phyloP scores from a whole-genome alignment of 2,329 filamentous ascomycete genomes.

The Pyrenochaeta sp. region DNA sequence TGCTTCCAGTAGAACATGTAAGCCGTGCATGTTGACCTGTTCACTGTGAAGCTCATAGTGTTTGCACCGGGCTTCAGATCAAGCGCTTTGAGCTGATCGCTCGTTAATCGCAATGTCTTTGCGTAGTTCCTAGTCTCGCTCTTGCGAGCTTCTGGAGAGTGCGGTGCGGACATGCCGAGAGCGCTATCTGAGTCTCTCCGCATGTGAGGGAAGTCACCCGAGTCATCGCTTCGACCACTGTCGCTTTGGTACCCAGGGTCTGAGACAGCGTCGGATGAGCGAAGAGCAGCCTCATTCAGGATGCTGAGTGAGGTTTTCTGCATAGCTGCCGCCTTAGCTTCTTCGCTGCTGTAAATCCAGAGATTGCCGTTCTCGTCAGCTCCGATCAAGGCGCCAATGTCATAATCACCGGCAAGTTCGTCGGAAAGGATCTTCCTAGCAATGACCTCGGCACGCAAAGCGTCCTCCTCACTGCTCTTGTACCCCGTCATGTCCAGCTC shows the following conservation, averaged over 20 bases:
- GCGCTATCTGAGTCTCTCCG: constrained; percentile 76
- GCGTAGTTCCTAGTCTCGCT: constrained; percentile 89
- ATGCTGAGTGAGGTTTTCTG: constrained; percentile 65
- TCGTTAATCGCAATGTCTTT: constrained; percentile 93
- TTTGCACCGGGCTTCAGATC: constrained; percentile 87
- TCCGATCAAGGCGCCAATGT: constrained; percentile 93
- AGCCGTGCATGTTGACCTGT: constrained; percentile 88
- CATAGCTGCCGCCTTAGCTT: constrained; percentile 89
- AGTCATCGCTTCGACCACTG: constrained; percentile 69
- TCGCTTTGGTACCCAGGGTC: constrained; percentile 97
- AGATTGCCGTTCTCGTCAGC: constrained; percentile 95
- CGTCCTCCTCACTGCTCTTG: constrained; percentile 92
- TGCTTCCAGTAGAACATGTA: constrained; percentile 95
- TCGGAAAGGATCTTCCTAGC: constrained; percentile 92
- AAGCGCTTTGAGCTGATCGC: constrained; percentile 89
- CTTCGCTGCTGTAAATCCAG: constrained; percentile 99
- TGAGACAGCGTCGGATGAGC: constrained; percentile 81
- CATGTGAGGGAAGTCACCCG: constrained; percentile 63
- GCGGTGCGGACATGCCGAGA: constrained; percentile 69
- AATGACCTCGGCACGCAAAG: constrained; percentile 89
- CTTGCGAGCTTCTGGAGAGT: constrained; percentile 56
- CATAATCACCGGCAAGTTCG: constrained; percentile 92
- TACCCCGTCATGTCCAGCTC: constrained; percentile 99
- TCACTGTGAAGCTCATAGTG: constrained; percentile 94
- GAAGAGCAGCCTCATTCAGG: constrained; percentile 61